Percentiles rank a stretch among this genome's conserved stretches.
Evolutionary conservation across 139 green algal genomes (phyloP).

Genomic region (Micromonas pusilla): DNA sequence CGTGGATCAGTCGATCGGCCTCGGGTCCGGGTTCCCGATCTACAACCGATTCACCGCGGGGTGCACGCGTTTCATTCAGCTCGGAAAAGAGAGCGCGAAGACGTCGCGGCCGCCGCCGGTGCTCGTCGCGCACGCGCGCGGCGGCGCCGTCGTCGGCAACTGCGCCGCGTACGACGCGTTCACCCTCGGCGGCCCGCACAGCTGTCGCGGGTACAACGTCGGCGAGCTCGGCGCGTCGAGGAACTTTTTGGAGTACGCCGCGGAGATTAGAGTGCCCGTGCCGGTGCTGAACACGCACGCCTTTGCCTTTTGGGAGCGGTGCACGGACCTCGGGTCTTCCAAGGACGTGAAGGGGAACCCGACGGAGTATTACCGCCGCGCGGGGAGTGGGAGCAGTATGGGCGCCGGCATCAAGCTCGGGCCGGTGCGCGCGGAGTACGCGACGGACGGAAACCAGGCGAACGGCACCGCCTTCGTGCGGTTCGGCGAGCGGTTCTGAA

Average conservation of each 20-base stretch:
- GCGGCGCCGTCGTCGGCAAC: conserved; percentile 72
- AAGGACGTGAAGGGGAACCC: conserved; percentile 71
- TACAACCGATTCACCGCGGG: conserved; percentile 61
- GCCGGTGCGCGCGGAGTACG: conserved; percentile 71
- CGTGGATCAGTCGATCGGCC: conserved; percentile 72
- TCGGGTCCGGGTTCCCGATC: conserved; percentile 53
- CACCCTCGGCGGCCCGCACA: conserved; percentile 86
- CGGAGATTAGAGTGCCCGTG: conserved; percentile 70
- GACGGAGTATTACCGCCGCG: conserved; percentile 83
- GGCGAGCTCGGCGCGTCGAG: conserved; percentile 83
- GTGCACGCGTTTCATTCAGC: conserved; percentile 54
- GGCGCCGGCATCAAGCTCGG: conserved; percentile 79
- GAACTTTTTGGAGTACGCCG: conserved; percentile 68
- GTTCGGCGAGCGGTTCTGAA: conserved; percentile 89
- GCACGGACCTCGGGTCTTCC: conserved; percentile 69
- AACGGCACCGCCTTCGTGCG: conserved; percentile 65
- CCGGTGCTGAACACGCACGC: conserved; percentile 56
- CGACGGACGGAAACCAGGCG: conserved; percentile 71
- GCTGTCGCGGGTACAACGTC: conserved; percentile 80
- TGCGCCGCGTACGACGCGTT: conserved; percentile 89
- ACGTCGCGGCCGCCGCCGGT: conserved; percentile 1
- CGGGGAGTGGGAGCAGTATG: conserved; percentile 63
- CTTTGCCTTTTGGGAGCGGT: conserved; percentile 84
- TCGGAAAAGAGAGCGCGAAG: conserved; percentile 28
- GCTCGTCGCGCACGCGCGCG: conserved; percentile 60